Evolutionary conservation across 805 yeast genomes (phyloP).

Genomic region (Pichia deserticola): DNA sequence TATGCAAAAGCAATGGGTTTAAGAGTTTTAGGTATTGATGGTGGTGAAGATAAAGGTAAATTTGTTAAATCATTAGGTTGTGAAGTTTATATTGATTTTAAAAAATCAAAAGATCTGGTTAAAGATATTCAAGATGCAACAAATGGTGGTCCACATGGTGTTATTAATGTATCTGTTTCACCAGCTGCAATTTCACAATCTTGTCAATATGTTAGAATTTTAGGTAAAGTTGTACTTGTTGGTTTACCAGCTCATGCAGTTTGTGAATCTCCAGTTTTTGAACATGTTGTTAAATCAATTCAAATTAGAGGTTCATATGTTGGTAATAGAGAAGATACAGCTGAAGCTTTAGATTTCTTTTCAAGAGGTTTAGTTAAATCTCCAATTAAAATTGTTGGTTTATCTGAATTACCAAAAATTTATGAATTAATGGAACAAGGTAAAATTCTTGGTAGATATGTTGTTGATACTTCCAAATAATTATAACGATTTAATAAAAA

Average conservation of each 20-base stretch:
- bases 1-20: constrained; percentile 73
- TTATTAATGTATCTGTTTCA: constrained; percentile 56
- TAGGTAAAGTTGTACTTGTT: constrained; percentile 58
- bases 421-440: constrained; percentile 81
- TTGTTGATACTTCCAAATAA: constrained; percentile 68
- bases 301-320: constrained; percentile 79
- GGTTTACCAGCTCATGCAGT: constrained; percentile 79
- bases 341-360: constrained; percentile 70
- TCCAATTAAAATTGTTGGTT: constrained; percentile 67
- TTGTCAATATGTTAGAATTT: constrained; percentile 50
- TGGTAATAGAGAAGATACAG: constrained; percentile 84
- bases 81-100: constrained; percentile 54
- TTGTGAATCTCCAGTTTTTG: constrained; percentile 62
- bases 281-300: constrained; percentile 66
- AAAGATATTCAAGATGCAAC: constrained; percentile 36
- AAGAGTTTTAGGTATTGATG: constrained; percentile 67
- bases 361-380: constrained; percentile 58
- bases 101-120: constrained; percentile 35
- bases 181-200: constrained; percentile 46
- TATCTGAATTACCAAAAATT: constrained; percentile 61
- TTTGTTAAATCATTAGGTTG: constrained; percentile 52
- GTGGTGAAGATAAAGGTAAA: constrained; percentile 60
- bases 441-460: constrained; percentile 83
- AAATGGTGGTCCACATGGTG: constrained; percentile 59
- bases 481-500: too few species aligned